Evolutionary conservation across 129 eudicot genomes (phyloP), one percentile per base, ranked within the genome.

Genomic region (Rutidosis leptorrhynchoides): DNA sequence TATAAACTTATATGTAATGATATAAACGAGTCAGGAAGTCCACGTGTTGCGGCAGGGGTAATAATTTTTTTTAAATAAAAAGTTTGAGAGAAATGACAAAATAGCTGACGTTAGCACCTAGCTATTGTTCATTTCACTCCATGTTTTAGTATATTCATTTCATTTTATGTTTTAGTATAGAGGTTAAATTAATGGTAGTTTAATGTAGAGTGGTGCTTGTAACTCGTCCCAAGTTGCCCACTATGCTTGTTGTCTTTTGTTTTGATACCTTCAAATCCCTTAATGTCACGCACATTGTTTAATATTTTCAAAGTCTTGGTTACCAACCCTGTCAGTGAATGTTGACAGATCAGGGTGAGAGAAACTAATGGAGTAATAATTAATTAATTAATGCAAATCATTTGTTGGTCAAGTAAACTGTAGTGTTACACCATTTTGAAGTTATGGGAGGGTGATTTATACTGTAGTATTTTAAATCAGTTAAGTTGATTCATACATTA

Each of bases 311-410:
- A 32, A 70, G 76, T 65, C 22, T 74, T 64, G 67, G 69, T 68
- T 9, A 75, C 57, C 79, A 33, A 75, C 79, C 64, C 64, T 66
- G 74, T 68, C 79, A 68, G 79, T 60, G 79, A 54, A 75, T 75
- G 79, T 75, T 60, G 63, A 68, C 37, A 33, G 74, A 68, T 75
- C 79, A 59, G 25, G 54, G 74, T 75, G 74, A 58, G 79, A 75
- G 74, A 58, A 51, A 67, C n/a, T 12, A 35, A 62, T 35, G 23
- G 43, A 46, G 60, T 58, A 58, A 33, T 59, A 67, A 23, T 43
- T 29, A 67, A 68, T 75, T 59, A 67, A 23, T 43, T 29, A 67
- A 68, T 75, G 74, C 69, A 48, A 75, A 60, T 75, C 64, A 68
- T 75, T 75, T 58, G 79, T 5, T 49, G 46, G 3, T 54, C 69